Base-by-base conservation (phyloP, 116 monocot genomes). In the Papilionanthe hybrid region DNA sequence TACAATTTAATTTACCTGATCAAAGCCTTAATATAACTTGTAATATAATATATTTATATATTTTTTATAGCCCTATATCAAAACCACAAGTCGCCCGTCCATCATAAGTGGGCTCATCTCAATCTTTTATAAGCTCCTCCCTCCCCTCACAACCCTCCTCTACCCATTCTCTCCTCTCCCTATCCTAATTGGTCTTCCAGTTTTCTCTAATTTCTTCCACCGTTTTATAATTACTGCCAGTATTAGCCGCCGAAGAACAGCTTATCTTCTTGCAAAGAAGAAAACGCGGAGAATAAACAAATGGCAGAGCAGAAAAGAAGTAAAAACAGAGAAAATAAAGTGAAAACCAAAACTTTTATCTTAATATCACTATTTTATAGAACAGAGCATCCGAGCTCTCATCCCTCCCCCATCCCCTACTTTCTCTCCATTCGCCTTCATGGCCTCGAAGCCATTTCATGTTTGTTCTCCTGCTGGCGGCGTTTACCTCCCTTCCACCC, bases 401-500 rank as follows among this genome's bases (percentile, higher is more conserved):
- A 8, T 74, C 0, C 1, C 47, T 37, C 4, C 37, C n/a, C 41
- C 71, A 20, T 29, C 55, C 44, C 18, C 63, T 19, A 1, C 29
- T 25, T 32, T 69, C 9, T 11, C 0, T 32, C 45, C 65, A 41
- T 68, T 66, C 20, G 75, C 71, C n/a, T 27, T 44, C 12, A 87
- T 87, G 87, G 81, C 73, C 19, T 65, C 68, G 13, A 76, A 56
- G 63, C 4, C 42, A 7, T 37, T n/a, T 37, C 37, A 19, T n/a
- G 42, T 72, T 55, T 53, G 17, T 63, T 12, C 3, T 74, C 30
- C 43, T 19, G 13, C 22, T 77, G 48, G 13, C 75, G 42, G 75
- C 49, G 75, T 18, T 42, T 45, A 27, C 23, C 23, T 15, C 65
- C 19, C 9, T 44, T 5, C 3, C 75, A n/a, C 20, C 47, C 30